Evolutionary conservation across 2,329 filamentous ascomycete species (phyloP).

Genomic region (Monilinia polystroma): DNA sequence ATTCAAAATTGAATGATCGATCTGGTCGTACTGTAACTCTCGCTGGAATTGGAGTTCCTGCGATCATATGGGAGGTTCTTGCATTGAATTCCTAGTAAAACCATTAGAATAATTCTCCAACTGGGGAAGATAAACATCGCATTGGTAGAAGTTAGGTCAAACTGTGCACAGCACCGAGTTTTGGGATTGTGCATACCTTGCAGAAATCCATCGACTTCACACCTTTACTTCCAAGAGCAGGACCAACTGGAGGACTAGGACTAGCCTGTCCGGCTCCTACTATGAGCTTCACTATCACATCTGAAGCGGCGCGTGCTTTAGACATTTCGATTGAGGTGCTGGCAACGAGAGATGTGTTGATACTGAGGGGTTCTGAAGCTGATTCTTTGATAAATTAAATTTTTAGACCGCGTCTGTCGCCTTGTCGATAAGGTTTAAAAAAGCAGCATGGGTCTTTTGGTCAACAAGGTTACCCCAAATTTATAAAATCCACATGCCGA

Average conservation of each 20-base stretch:
- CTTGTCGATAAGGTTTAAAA: constrained; percentile 21
- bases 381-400: constrained; percentile 13
- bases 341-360: background rate
- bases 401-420: constrained; percentile 10
- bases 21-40: constrained; percentile 91
- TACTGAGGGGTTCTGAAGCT: constrained; percentile 4
- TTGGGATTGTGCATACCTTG: constrained; percentile 63
- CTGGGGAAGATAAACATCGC: background rate
- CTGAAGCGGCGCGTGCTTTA: constrained; percentile 41
- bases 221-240: constrained; percentile 93
- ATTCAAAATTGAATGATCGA: constrained; percentile 87
- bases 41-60: constrained; percentile 84
- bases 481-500: constrained; percentile 12
- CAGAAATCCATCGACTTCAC: constrained; percentile 99
- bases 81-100: constrained; percentile 89
- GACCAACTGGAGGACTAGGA: constrained; percentile 93
- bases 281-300: constrained; percentile 93
- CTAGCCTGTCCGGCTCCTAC: constrained; percentile 94
- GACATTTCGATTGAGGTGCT: constrained; percentile 36
- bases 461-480: constrained; percentile 18
- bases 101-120: constrained; percentile 17
- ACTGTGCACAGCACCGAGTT: background rate
- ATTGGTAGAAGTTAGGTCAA: background rate
- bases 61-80: constrained; percentile 77
- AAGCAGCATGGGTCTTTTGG: constrained; percentile 4